Conservation (phyloP, 768 basidiomycete genomes). For the Kwoniella sp. region DNA sequence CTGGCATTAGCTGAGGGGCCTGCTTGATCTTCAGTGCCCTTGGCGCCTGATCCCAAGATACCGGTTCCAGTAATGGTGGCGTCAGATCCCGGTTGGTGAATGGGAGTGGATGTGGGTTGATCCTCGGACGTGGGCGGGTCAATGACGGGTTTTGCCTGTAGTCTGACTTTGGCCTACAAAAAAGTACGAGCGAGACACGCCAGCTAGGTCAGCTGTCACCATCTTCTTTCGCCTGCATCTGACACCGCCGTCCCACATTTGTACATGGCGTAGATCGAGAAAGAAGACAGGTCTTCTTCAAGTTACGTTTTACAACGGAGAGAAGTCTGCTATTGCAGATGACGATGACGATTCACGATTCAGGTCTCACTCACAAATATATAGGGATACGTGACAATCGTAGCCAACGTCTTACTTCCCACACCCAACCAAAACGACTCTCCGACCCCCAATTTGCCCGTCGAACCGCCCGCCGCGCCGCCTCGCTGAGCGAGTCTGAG, state of each 20-base stretch:
- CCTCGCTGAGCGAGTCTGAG: constrained; percentile 60
- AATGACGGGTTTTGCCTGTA: constrained; percentile 69
- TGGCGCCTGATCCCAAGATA: too few relatives aligned
- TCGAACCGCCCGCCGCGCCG: constrained; percentile 45
- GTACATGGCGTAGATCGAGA: neutral
- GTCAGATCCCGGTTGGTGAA: too few relatives aligned
- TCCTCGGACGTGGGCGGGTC: neutral
- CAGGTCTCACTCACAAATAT: constrained; percentile 51
- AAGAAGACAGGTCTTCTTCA: too few relatives aligned
- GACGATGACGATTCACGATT: too few relatives aligned
- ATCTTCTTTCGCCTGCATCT: too few relatives aligned
- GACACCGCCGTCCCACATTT: too few relatives aligned
- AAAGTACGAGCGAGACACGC: neutral
- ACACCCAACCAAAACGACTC: constrained; percentile 86
- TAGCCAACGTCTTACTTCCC: constrained; percentile 90
- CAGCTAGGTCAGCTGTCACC: too few relatives aligned
- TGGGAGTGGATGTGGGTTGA: too few relatives aligned
- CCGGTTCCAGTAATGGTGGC: constrained; percentile 43
- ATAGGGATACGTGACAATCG: constrained; percentile 66
- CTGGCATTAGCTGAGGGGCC: too few relatives aligned
- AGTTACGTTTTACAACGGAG: too few relatives aligned
- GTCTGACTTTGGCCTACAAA: constrained; percentile 72
- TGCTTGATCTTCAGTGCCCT: too few relatives aligned
- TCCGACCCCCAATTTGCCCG: constrained; percentile 72
- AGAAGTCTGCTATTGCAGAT: too few relatives aligned